These are phyloP conservation scores for Nemania sp. DNA, from an alignment of 2,329 filamentous ascomycete genomes.

Conservation along the genomic window DNA sequence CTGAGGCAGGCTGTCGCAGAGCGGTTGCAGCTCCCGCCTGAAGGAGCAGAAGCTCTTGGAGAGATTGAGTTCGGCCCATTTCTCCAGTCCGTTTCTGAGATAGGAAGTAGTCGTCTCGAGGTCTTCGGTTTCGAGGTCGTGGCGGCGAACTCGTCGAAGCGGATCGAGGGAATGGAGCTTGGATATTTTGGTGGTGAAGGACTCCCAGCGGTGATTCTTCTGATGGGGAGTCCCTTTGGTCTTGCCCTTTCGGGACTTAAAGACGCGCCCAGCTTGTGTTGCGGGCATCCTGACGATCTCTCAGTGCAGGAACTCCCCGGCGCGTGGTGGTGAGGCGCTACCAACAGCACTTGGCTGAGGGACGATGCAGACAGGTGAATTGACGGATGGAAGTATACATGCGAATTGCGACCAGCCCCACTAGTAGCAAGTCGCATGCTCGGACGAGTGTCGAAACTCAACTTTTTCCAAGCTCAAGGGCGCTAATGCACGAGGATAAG, in stretches of 20 bases:
- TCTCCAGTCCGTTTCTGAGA: constrained; percentile 78
- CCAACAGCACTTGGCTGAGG: background rate
- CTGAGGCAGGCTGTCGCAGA: constrained; percentile 88
- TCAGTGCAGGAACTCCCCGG: constrained; percentile 3
- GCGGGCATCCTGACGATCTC: constrained; percentile 57
- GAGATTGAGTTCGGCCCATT: constrained; percentile 91
- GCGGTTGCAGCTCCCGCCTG: constrained; percentile 70
- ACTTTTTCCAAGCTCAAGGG: constrained; percentile 34
- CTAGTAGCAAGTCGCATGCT: constrained; percentile 16
- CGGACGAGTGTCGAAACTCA: constrained; percentile 18
- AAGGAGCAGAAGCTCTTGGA: constrained; percentile 81
- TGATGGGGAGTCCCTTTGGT: constrained; percentile 68
- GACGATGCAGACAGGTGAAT: background rate
- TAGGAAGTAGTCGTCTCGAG: constrained; percentile 79
- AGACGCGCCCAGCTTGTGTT: constrained; percentile 67
- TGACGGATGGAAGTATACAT: too few relatives aligned
- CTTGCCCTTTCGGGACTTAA: constrained; percentile 71
- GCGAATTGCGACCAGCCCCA: constrained; percentile 27
- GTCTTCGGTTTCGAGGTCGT: constrained; percentile 81
- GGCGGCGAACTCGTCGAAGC: constrained; percentile 82
- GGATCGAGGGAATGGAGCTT: constrained; percentile 90
- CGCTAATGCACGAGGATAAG: constrained; percentile 31
- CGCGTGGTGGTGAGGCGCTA: constrained; percentile 15
- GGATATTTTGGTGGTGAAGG: constrained; percentile 85
- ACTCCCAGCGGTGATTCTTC: constrained; percentile 87